Percentiles rank a stretch among this genome's conserved stretches.
Evolutionary conservation across 345 rosid species (phyloP).

Genomic region (Aegle marmelos): DNA sequence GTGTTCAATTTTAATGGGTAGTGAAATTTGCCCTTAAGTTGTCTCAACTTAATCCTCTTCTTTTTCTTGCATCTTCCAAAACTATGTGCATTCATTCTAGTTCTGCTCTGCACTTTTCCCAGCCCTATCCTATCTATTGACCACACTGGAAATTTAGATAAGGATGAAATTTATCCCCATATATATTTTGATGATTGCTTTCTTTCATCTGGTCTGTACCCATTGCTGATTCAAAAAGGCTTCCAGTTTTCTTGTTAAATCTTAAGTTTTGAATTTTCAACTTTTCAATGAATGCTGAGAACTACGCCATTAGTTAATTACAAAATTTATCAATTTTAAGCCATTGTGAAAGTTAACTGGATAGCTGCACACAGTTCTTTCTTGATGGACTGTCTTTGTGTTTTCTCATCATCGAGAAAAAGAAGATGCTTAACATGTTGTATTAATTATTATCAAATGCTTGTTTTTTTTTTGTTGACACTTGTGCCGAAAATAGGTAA

Average conservation of each 20-base stretch:
- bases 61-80: neutral
- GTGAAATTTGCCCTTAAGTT: neutral
- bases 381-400: neutral
- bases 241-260: neutral
- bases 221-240: neutral
- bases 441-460: neutral
- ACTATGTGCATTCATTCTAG: neutral
- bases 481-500: neutral
- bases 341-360: neutral
- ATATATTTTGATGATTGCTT: neutral
- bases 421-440: neutral
- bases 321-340: neutral
- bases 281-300: neutral
- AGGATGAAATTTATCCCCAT: neutral
- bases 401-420: neutral
- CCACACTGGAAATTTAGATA: neutral
- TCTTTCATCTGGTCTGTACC: neutral
- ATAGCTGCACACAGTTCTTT: neutral
- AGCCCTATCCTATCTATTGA: neutral
- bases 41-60: neutral
- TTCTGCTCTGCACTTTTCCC: neutral
- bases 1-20: neutral
- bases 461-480: neutral
- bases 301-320: neutral
- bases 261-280: neutral